Evolutionary conservation across 495 filamentous ascomycete species (phyloP).

Genomic region (Rhypophila decipiens): DNA sequence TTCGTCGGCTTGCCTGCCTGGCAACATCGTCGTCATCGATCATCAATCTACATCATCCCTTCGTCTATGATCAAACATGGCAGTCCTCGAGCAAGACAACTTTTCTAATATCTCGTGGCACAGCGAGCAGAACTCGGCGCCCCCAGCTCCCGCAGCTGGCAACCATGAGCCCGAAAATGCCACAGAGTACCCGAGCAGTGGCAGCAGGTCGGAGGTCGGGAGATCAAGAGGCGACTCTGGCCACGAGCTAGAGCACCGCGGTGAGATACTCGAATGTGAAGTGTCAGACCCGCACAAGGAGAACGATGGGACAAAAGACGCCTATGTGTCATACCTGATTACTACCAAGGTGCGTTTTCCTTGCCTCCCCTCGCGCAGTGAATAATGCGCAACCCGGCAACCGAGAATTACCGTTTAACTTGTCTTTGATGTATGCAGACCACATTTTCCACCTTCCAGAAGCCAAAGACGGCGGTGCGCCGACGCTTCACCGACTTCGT

Average conservation of each 20-base stretch:
- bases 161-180: slow-evolving; percentile 11
- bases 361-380: not conserved
- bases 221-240: slow-evolving; percentile 18
- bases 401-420: not conserved
- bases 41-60: not conserved
- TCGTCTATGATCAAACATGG: slow-evolving; percentile 23
- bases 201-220: slow-evolving; percentile 16
- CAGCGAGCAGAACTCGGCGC: slow-evolving; percentile 25
- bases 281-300: slow-evolving; percentile 83
- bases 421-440: slow-evolving; percentile 48
- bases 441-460: slow-evolving; percentile 87
- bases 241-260: slow-evolving; percentile 59
- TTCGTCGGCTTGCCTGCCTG: not conserved
- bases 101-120: slow-evolving; percentile 48
- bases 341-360: slow-evolving; percentile 68
- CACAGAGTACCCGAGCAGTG: slow-evolving; percentile 10
- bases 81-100: slow-evolving; percentile 43
- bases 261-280: slow-evolving; percentile 74
- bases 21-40: not conserved
- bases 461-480: slow-evolving; percentile 65
- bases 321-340: slow-evolving; percentile 91
- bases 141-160: not conserved
- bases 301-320: slow-evolving; percentile 94
- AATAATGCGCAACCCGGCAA: not conserved
- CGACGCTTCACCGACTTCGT: slow-evolving; percentile 96